Conservation (phyloP, 2,329 filamentous ascomycete genomes). For the Dothideomycetes sp. region DNA sequence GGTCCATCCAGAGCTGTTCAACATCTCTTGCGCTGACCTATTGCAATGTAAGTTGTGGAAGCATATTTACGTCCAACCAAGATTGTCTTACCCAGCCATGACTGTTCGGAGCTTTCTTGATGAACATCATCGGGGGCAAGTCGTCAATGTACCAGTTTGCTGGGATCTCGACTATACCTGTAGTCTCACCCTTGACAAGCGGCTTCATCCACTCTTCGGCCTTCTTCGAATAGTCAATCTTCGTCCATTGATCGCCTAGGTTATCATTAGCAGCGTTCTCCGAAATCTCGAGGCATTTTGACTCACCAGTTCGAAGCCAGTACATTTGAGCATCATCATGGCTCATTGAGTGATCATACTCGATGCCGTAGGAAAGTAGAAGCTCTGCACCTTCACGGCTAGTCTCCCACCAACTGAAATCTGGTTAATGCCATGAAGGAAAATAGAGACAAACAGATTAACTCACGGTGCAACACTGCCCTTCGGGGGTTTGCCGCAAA, state of each 20-base stretch:
- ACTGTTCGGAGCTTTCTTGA: conserved; percentile 53
- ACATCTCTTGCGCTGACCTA: conserved; percentile 46
- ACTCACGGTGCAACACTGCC: conserved; percentile 59
- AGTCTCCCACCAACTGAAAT: conserved; percentile 49
- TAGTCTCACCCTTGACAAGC: conserved; percentile 44
- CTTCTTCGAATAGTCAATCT: conserved; percentile 55
- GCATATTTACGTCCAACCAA: too few relatives aligned
- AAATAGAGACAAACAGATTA: too few relatives aligned
- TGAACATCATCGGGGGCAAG: conserved; percentile 58
- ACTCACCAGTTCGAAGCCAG: conserved; percentile 42
- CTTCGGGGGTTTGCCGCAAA: conserved; percentile 58
- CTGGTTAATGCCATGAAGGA: neutral
- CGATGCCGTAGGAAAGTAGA: conserved; percentile 55
- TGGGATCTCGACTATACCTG: conserved; percentile 56
- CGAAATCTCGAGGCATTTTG: neutral
- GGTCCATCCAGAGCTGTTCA: conserved; percentile 55
- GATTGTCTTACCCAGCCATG: conserved; percentile 53
- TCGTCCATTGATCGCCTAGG: conserved; percentile 52
- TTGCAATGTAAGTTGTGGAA: too few relatives aligned
- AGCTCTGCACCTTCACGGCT: conserved; percentile 57
- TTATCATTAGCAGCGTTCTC: neutral
- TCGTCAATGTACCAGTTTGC: conserved; percentile 37
- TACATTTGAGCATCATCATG: conserved; percentile 56
- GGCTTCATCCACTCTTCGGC: conserved; percentile 59
- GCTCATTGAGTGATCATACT: conserved; percentile 59